Base-by-base conservation (phyloP, 2,329 filamentous ascomycete species). In the Nannizziopsis arthrosporioides region DNA sequence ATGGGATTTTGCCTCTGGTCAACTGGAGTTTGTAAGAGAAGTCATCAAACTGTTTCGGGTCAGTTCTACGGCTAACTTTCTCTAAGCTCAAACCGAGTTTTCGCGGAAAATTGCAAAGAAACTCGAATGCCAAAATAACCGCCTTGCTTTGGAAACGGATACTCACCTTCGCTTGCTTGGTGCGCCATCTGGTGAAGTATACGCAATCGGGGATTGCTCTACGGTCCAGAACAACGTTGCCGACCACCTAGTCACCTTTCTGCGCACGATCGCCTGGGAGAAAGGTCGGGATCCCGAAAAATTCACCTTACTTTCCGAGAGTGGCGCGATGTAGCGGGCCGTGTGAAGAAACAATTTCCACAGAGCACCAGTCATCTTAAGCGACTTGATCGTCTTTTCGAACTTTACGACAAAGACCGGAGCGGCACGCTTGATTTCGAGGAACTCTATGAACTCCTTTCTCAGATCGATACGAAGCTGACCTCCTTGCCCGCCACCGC, bases 1-100 rank as follows among this genome's bases (percentile, higher is more conserved):
- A 89, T 87, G 73, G 92, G 88, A 22, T 94, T 98, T 70, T 96
- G 92, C 59, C 74, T 98, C 11, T 98, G 92, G 92, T 96, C 92
- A 0, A 98, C 92, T 0, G 92, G 92, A 52, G 90, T 98, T 31
- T 67, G 69, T 72, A 59, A 61, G 69, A 63, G 27, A 8, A 35
- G 12, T 17, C 10, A 15, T 40, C n/a, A 17, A 12, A 17, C 5
- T 19, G 19, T 14, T 5, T 38, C 31, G 22, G 7, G 7, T 12
- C 7, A 5, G 4, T 42, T 42, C 19, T 36, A 2, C 10, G 18
- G 17, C 27, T 44, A 34, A 55, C 50, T 55, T 42, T 18, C 10
- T 19, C 40, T 47, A 37, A 69, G 69, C 89, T 0, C 92, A 94
- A 62, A 85, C 86, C 3, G 77, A 84, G 19, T 81, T 98, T 55